Base-by-base conservation (phyloP, 75 land plant species). In the Pinus taeda region DNA sequence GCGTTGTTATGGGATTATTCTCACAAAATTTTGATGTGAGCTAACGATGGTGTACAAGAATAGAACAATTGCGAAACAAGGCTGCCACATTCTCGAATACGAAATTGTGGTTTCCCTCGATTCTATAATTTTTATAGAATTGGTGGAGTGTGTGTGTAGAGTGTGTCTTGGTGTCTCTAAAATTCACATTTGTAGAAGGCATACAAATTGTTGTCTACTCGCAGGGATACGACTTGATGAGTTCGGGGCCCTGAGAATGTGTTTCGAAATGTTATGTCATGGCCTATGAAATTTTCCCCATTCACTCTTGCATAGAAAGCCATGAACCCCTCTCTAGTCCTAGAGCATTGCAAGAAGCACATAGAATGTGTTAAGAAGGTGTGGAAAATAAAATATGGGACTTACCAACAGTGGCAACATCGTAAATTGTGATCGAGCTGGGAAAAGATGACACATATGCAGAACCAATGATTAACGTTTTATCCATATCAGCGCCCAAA, bases 401-500 rank as follows among this genome's bases (percentile, higher is more conserved):
- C 18, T 80, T 76, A 77, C 83, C 90, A 62, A 92, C 85, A 24
- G 89, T 92, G 0, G 95, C 89, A 3, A 90, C 75, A 60, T 82
- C 80, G 77, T 79, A 88, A 17, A 92, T 86, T 42, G 90, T 73
- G 71, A 89, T 56, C 1, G 58, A 24, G 26, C 92, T 92, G 42
- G 65, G 79, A 76, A 79, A 59, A 6, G 78, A 83, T 3, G 81
- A 83, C 59, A 75, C 86, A 49, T 75, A 75, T 55, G 15, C 26
- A 60, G 79, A 77, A 6, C 90, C 95, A 1, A 89, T 82, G 75
- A 93, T 92, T 21, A 93, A 76, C 0, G 93, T 93, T 62, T 74
- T 79, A 45, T 86, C 89, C 57, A 82, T 79, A 9, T 95, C 96
- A 39, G 86, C 92, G 0, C 96, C 96, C 17, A 90, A 13, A 93